Conservation (phyloP, 176 grass and related monocot species). For the Musa beccarii region DNA sequence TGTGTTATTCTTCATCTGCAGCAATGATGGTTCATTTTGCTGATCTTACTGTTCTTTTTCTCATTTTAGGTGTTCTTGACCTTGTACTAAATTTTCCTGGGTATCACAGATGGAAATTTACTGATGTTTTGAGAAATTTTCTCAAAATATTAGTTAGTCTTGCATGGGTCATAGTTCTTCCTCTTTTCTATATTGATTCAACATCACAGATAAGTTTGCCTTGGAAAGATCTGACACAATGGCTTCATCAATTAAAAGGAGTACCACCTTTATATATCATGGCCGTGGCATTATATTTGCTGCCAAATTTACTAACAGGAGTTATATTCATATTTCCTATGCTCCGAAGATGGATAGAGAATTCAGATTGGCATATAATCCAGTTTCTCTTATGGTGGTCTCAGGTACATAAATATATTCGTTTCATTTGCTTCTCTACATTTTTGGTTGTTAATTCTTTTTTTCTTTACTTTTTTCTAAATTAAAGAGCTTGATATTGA, state of each 20-base stretch:
- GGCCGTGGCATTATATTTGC: conserved; percentile 64
- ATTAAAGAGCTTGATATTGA: not conserved
- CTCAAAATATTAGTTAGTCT: conserved; percentile 69
- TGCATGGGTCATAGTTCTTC: conserved; percentile 70
- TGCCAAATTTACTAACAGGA: conserved; percentile 65
- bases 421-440: not conserved
- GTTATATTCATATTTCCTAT: conserved; percentile 75
- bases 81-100: conserved; percentile 89
- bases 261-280: conserved; percentile 73
- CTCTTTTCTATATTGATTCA: conserved; percentile 63
- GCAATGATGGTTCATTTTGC: not conserved
- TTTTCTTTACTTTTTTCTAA: not conserved
- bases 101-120: conserved; percentile 65
- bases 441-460: not conserved
- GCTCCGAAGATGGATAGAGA: conserved; percentile 83
- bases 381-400: conserved; percentile 88
- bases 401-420: conserved; percentile 46
- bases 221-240: conserved; percentile 34
- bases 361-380: conserved; percentile 70
- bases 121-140: conserved; percentile 59
- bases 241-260: conserved; percentile 55
- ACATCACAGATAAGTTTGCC: conserved; percentile 43
- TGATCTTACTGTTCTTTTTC: not conserved
- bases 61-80: conserved; percentile 66
- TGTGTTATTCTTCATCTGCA: not conserved